Conservation (phyloP, 2,329 filamentous ascomycete genomes). For the Xylaria digitata region DNA sequence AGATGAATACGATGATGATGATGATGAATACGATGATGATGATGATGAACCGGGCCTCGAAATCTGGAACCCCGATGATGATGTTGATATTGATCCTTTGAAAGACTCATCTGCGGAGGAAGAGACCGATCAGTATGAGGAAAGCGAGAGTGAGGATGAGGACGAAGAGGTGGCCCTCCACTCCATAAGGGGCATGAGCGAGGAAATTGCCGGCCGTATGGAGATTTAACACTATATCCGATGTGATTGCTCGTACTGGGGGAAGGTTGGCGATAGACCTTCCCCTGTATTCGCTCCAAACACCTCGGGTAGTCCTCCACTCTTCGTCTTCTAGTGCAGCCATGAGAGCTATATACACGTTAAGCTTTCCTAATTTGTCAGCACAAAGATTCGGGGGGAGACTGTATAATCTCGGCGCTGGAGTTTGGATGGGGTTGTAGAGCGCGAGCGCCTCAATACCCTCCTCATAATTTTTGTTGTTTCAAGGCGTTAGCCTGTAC, state of each 20-base stretch:
- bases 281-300: not conserved
- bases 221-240: slow-evolving; percentile 61
- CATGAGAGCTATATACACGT: slow-evolving; percentile 1
- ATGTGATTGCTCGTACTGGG: not conserved
- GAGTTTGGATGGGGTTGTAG: slow-evolving; percentile 20
- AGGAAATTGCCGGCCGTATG: slow-evolving; percentile 72
- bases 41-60: slow-evolving; percentile 53
- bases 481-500: slow-evolving; percentile 20
- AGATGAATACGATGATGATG: slow-evolving; percentile 61
- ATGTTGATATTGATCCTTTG: slow-evolving; percentile 66
- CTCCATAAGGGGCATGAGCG: slow-evolving; percentile 67
- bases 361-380: not conserved
- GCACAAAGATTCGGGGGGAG: slow-evolving; percentile 1
- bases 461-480: slow-evolving; percentile 15
- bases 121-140: slow-evolving; percentile 60
- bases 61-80: slow-evolving; percentile 68
- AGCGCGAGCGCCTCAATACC: slow-evolving; percentile 29
- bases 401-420: slow-evolving; percentile 28
- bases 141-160: slow-evolving; percentile 54
- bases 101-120: slow-evolving; percentile 63
- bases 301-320: not conserved
- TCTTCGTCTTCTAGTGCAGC: not conserved
- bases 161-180: slow-evolving; percentile 57
- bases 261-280: not conserved
- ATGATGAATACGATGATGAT: slow-evolving; percentile 59